phyloP scores from a whole-genome alignment of 31 red algal species.

The Pterothamnion heteromorphum region DNA sequence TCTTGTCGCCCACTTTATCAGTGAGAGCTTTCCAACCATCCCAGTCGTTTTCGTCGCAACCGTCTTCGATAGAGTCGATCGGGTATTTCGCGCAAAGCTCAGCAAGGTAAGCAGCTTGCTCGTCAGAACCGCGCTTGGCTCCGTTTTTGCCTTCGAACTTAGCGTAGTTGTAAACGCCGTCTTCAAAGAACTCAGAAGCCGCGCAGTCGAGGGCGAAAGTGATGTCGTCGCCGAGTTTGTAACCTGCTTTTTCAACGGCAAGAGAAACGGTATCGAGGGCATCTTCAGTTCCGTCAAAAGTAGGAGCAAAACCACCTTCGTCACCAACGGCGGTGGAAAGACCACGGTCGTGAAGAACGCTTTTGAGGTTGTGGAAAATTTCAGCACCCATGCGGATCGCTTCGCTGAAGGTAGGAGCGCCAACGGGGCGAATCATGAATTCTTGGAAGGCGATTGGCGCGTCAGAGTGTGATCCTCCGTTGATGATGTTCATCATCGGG shows the following conservation, averaged over 20 bases:
- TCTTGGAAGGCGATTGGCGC: slow-evolving; percentile 97
- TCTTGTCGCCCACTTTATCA: slow-evolving; percentile 54
- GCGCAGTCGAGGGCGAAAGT: slow-evolving; percentile 89
- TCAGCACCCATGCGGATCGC: slow-evolving; percentile 98
- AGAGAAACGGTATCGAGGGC: slow-evolving; percentile 69
- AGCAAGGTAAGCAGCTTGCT: slow-evolving; percentile 71
- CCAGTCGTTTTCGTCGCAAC: slow-evolving; percentile 94
- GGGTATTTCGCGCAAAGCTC: slow-evolving; percentile 71
- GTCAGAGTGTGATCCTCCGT: slow-evolving; percentile 91
- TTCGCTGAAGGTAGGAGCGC: slow-evolving; percentile 81
- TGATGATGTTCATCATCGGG: slow-evolving; percentile 95
- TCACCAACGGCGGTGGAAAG: slow-evolving; percentile 91
- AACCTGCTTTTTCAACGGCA: slow-evolving; percentile 89
- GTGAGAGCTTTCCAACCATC: slow-evolving; percentile 76
- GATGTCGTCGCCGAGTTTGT: slow-evolving; percentile 75
- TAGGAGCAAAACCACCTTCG: slow-evolving; percentile 98
- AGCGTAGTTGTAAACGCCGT: slow-evolving; percentile 71
- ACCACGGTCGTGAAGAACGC: slow-evolving; percentile 90
- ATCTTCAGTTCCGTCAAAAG: slow-evolving; percentile 82
- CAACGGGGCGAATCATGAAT: slow-evolving; percentile 96
- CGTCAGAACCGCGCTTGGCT: slow-evolving; percentile 52
- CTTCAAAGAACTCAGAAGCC: slow-evolving; percentile 87
- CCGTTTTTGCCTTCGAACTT: slow-evolving; percentile 72
- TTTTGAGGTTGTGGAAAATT: slow-evolving; percentile 89
- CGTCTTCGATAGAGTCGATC: slow-evolving; percentile 93